Evolutionary conservation across 2,329 filamentous ascomycete species (phyloP).

Genomic region (Corynespora cassiicola): DNA sequence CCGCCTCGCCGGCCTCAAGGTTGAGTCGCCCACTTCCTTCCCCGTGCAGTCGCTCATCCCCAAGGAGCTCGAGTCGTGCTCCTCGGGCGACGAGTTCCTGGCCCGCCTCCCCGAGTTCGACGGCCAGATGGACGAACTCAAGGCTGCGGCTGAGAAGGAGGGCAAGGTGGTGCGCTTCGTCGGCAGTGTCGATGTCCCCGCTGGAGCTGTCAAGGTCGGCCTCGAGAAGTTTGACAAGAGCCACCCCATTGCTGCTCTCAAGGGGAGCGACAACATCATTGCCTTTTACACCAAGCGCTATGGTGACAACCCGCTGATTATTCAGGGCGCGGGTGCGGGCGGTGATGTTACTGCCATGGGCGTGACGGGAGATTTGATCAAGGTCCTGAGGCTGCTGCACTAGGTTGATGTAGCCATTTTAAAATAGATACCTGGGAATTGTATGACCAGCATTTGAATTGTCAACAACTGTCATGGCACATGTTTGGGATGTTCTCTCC

Average conservation of each 20-base stretch:
- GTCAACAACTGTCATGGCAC: no score
- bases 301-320: slow-evolving; percentile 85
- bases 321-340: slow-evolving; percentile 93
- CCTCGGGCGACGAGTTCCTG: slow-evolving; percentile 86
- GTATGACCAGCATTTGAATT: no score
- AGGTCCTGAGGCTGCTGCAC: slow-evolving; percentile 77
- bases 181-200: slow-evolving; percentile 86
- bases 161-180: slow-evolving; percentile 95
- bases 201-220: slow-evolving; percentile 86
- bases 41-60: slow-evolving; percentile 95
- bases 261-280: slow-evolving; percentile 99
- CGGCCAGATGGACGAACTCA: slow-evolving; percentile 85
- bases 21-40: slow-evolving; percentile 86
- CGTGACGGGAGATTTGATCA: slow-evolving; percentile 90
- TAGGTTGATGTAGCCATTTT: no score
- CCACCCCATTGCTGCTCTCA: slow-evolving; percentile 90
- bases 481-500: no score
- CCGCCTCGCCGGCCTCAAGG: slow-evolving; percentile 78
- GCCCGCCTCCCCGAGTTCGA: slow-evolving; percentile 82
- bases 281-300: slow-evolving; percentile 98
- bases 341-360: slow-evolving; percentile 98
- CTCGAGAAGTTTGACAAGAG: slow-evolving; percentile 82
- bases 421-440: no score
- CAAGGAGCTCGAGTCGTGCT: slow-evolving; percentile 77
- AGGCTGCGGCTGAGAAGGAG: slow-evolving; percentile 81